These are phyloP conservation scores for Candida tibetensis DNA, from an alignment of 805 yeast genomes.

Conservation along the genomic window DNA sequence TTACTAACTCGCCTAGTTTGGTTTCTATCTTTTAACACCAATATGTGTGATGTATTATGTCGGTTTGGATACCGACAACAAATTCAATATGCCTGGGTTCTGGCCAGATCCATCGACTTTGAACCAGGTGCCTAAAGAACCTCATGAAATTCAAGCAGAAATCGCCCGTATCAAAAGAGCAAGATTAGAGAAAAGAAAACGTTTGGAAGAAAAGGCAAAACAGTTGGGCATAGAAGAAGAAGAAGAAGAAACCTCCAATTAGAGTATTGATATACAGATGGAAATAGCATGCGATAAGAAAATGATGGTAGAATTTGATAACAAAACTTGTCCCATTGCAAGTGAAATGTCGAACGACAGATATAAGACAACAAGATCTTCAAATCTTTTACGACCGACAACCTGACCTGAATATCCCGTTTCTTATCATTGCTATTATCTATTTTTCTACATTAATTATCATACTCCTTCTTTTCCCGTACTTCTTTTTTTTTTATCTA, in stretches of 20 bases:
- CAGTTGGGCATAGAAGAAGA: slow-evolving; percentile 63
- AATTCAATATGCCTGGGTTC: slow-evolving; percentile 87
- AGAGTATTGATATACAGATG: too few species aligned
- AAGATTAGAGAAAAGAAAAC: slow-evolving; percentile 66
- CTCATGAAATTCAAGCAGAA: slow-evolving; percentile 87
- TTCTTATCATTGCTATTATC: too few species aligned
- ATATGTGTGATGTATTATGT: slow-evolving; percentile 90
- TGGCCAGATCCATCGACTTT: slow-evolving; percentile 96
- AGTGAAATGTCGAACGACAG: too few species aligned
- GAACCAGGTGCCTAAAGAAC: slow-evolving; percentile 89
- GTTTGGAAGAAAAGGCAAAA: slow-evolving; percentile 67
- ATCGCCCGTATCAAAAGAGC: slow-evolving; percentile 82
- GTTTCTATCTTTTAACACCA: slow-evolving; percentile 83
- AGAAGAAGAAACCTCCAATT: slow-evolving; percentile 15
- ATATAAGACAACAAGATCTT: too few species aligned
- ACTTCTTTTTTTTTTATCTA: too few species aligned
- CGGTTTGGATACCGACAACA: slow-evolving; percentile 85
- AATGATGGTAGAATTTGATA: too few species aligned
- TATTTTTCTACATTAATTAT: too few species aligned
- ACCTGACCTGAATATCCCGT: too few species aligned
- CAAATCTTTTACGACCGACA: too few species aligned
- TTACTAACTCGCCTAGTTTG: slow-evolving; percentile 47
- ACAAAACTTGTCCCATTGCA: too few species aligned
- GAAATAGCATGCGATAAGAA: too few species aligned
- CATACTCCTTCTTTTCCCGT: too few species aligned